Evolutionary conservation across 129 eudicot genomes (phyloP).

Genomic region (Heracleum sosnowskyi): DNA sequence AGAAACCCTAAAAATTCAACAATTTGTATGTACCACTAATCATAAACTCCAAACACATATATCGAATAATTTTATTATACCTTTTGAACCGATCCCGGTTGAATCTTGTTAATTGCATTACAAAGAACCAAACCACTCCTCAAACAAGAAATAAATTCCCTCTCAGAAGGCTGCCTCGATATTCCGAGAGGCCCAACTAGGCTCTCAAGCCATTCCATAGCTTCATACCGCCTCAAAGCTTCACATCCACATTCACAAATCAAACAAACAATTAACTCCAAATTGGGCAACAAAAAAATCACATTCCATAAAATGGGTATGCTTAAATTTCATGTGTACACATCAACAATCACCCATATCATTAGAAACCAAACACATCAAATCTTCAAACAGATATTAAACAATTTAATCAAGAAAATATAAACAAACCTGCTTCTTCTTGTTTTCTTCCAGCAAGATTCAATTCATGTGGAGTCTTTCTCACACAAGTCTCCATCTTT

Average conservation of each 20-base stretch:
- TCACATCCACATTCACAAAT: conserved; percentile 17
- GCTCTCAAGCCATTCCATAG: conserved; percentile 78
- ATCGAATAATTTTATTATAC: conserved; percentile 19
- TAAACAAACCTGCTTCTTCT: conserved; percentile 72
- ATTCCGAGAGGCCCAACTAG: conserved; percentile 74
- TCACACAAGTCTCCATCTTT: conserved; percentile 53
- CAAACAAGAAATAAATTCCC: conserved; percentile 77
- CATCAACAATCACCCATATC: not conserved
- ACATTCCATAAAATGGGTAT: not conserved
- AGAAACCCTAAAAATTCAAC: not conserved
- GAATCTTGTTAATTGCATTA: conserved; percentile 75
- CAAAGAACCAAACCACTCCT: conserved; percentile 90
- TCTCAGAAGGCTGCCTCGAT: conserved; percentile 59
- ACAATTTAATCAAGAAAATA: not conserved
- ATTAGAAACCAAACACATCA: not conserved
- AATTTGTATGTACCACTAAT: not conserved
- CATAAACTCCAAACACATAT: not conserved
- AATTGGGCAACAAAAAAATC: not conserved
- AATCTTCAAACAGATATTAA: not conserved
- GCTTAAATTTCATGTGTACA: not conserved
- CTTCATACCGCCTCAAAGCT: conserved; percentile 82
- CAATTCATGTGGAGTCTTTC: conserved; percentile 41
- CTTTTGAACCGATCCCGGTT: conserved; percentile 88
- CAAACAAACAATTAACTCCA: not conserved
- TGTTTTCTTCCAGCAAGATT: conserved; percentile 89